These are phyloP conservation scores for Phytophthora constricta DNA, from an alignment of 352 stramenopile genomes.

Conservation along the genomic window DNA sequence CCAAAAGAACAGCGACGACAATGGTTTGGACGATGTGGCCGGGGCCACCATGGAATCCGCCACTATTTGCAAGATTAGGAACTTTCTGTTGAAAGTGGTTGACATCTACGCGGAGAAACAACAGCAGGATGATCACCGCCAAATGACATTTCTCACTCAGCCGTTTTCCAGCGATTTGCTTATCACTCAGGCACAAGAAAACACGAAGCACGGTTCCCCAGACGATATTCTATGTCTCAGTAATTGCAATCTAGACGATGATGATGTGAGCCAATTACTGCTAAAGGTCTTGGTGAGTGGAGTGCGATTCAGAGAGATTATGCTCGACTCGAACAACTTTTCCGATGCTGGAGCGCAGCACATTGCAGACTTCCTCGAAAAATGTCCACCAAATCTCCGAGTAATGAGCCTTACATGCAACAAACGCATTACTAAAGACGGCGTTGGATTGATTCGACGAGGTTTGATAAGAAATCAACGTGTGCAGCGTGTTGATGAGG, in stretches of 20 bases:
- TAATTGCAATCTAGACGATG: conserved; percentile 43
- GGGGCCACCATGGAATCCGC: background rate
- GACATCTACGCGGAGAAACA: conserved; percentile 45
- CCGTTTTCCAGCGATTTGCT: conserved; percentile 48
- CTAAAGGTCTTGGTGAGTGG: conserved; percentile 50
- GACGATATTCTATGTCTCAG: conserved; percentile 31
- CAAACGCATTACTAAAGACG: conserved; percentile 37
- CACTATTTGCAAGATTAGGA: conserved; percentile 16
- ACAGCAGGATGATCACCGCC: conserved; percentile 27
- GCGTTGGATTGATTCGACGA: conserved; percentile 37
- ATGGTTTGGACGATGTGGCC: background rate
- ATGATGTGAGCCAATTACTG: conserved; percentile 48
- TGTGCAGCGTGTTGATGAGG: conserved; percentile 33
- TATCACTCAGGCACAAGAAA: conserved; percentile 23
- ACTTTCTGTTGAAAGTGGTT: conserved; percentile 54
- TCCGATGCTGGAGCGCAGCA: conserved; percentile 47
- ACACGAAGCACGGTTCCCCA: background rate
- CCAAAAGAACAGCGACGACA: conserved; percentile 1
- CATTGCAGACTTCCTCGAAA: conserved; percentile 54
- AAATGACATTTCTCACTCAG: conserved; percentile 63
- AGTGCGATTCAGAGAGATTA: conserved; percentile 40
- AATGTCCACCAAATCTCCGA: conserved; percentile 24
- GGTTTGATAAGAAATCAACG: conserved; percentile 40
- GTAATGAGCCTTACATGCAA: conserved; percentile 45
- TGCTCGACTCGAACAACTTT: conserved; percentile 46